phyloP scores from a whole-genome alignment of 1,284 basidiomycete genomes.

The Phaffia rhodozyma region DNA sequence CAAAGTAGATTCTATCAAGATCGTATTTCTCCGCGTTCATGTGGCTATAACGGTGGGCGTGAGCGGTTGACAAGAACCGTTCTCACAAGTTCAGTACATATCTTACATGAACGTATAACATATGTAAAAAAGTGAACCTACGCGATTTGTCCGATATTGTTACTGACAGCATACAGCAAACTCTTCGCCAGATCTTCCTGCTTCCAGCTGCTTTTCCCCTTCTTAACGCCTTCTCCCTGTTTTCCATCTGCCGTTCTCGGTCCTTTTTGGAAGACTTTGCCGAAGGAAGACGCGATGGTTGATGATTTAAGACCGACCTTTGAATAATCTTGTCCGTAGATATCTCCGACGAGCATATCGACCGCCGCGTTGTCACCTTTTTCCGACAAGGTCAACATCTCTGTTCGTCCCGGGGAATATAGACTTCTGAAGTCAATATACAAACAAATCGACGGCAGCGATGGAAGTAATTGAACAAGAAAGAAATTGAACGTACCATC shows the following conservation, averaged over 20 bases:
- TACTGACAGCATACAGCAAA: conserved; percentile 89
- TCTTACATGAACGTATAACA: background rate
- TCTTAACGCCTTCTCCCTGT: conserved; percentile 41
- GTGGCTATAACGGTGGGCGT: conserved; percentile 47
- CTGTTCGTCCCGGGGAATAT: conserved; percentile 38
- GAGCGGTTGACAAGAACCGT: background rate
- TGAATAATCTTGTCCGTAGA: conserved; percentile 89
- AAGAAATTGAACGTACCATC: conserved; percentile 53
- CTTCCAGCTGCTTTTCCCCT: conserved; percentile 52
- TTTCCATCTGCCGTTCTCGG: conserved; percentile 22
- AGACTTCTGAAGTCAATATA: background rate
- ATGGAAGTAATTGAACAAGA: too few species aligned
- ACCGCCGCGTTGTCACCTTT: conserved; percentile 85
- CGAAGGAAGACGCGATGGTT: conserved; percentile 95
- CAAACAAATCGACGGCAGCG: background rate
- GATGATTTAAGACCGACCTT: conserved; percentile 92
- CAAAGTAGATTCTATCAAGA: conserved; percentile 95
- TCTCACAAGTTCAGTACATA: background rate
- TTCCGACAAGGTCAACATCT: conserved; percentile 92
- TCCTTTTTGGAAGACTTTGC: conserved; percentile 93
- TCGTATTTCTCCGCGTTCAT: conserved; percentile 99
- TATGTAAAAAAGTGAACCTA: conserved; percentile 42
- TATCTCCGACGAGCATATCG: conserved; percentile 99
- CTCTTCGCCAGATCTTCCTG: conserved; percentile 92
- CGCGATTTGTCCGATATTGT: conserved; percentile 99